Conservation (phyloP, 2,329 filamentous ascomycete genomes). For the Venturia aucupariae region DNA sequence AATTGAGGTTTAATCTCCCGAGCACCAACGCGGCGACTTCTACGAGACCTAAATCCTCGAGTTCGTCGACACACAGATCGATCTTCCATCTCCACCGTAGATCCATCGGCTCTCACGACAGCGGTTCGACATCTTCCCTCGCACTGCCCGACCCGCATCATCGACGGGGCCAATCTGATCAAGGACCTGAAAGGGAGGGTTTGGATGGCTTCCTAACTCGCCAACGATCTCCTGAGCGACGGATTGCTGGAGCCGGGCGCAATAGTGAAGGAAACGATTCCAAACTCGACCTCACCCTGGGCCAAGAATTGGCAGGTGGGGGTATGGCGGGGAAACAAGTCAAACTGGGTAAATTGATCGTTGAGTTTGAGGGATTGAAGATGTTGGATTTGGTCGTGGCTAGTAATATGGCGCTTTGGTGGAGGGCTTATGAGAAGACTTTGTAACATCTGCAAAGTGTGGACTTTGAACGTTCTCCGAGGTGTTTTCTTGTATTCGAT, state of each 20-base stretch:
- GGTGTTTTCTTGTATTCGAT: background rate
- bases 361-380: slow-evolving; percentile 82
- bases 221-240: background rate
- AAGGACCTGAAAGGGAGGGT: background rate
- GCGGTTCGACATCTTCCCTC: background rate
- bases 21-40: slow-evolving; percentile 28
- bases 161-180: background rate
- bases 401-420: slow-evolving; percentile 88
- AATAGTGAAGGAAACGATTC: background rate
- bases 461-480: background rate
- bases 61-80: background rate
- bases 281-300: slow-evolving; percentile 62
- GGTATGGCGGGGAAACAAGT: slow-evolving; percentile 77
- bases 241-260: background rate
- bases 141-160: background rate
- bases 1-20: slow-evolving; percentile 84
- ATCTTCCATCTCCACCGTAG: background rate
- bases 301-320: slow-evolving; percentile 75
- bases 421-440: slow-evolving; percentile 65
- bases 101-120: background rate
- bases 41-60: slow-evolving; percentile 1
- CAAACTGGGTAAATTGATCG: slow-evolving; percentile 87
- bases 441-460: background rate
- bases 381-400: slow-evolving; percentile 92
- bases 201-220: background rate